Evolutionary conservation across 345 rosid genomes (phyloP), one percentile per base, ranked within the genome.

Genomic region (Eucalyptus cloeziana): DNA sequence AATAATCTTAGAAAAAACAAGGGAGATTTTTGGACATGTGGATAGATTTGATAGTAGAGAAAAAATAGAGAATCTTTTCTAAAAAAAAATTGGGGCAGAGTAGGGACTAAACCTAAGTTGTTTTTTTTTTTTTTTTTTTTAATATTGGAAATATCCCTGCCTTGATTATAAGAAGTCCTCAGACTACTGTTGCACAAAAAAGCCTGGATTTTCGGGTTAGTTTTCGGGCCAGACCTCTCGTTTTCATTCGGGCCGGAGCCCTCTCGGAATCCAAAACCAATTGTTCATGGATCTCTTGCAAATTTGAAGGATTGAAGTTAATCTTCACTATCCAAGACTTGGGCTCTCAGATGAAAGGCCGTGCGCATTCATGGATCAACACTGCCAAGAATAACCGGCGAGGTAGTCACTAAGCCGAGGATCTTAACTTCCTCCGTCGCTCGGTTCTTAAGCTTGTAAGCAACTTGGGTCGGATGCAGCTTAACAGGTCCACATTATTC

Each of bases 111-210:
- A 62, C 71, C 33, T 12, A 62, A 7, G 33, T 30, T 62, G n/a
- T 0, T 0, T 54, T 3, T 56, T 22, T 22, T 17, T 54, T 9
- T 22, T 9, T 56, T 1, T 17, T 3, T 52, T 3, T 7, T 44
- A 4, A 1, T 7, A 44, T 44, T 44, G 47, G 47, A 44, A 44
- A 7, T 44, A 44, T 8, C 62, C 13, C 62, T 1, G 13, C 62
- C 62, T 24, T 5, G 62, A 60, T 67, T 67, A 7, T 67, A 1
- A 67, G 1, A 31, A 8, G 2, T 16, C 22, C 17, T 67, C 12
- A 67, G 43, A 3, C 79, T 31, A 67, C 43, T 7, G 43, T 2
- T 67, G 79, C 79, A 16, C 79, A 67, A 31, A 16, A 67, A 31
- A 67, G 79, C 43, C 79, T 15, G 79, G 43, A 67, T 31, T 16